Evolutionary conservation across 768 basidiomycete genomes (phyloP), one percentile per base, ranked within the genome.

Genomic region (Trichaptum fuscoviolaceum): DNA sequence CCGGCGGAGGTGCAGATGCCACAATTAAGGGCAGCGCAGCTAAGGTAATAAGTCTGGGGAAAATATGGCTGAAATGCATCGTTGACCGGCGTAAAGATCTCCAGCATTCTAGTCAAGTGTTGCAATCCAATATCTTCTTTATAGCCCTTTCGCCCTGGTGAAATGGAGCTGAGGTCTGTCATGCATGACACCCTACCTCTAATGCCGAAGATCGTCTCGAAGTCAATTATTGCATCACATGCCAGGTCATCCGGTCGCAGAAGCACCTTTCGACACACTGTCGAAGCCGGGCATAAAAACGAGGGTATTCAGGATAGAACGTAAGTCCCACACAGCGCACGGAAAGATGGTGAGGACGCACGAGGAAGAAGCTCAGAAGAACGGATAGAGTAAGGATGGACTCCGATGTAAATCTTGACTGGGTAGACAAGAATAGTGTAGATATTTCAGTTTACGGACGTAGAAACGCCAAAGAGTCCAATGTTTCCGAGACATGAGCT

Each of bases 1-100:
- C 66, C 7, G 71, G 67, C 17, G 42, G 42, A 30, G 30, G 30
- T 15, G 12, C 42, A 12, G 42, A 52, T 12, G 42, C 42, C 10
- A 6, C 42, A 20, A 52, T 52, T 2, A 12, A 20, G 20, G 42
- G 42, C 42, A 52, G 20, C 42, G 15, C 15, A 4, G 42, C 20
- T 20, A 52, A 52, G 15, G 10, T 2, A 3, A 52, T 12, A 52
- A 52, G 42, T 12, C 15, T 52, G 42, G 3, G 15, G 20, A 52
- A 2, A 52, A 20, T 5, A 20, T 52, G 12, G 42, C 2, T 6
- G 42, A 52, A 20, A 12, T 12, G 42, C 42, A 52, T 52, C 42
- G 42, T 12, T 12, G 42, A 30, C 30, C 30, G 30, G 30, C 4
- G 30, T 30, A 8, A 8, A 30, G 30, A 30, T 2, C 8, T 3